A percentile compares a stretch with the other conserved stretches of the same genome.
Evolutionary conservation across 352 stramenopile genomes (phyloP).

Genomic region (Phytopythium montanum): DNA sequence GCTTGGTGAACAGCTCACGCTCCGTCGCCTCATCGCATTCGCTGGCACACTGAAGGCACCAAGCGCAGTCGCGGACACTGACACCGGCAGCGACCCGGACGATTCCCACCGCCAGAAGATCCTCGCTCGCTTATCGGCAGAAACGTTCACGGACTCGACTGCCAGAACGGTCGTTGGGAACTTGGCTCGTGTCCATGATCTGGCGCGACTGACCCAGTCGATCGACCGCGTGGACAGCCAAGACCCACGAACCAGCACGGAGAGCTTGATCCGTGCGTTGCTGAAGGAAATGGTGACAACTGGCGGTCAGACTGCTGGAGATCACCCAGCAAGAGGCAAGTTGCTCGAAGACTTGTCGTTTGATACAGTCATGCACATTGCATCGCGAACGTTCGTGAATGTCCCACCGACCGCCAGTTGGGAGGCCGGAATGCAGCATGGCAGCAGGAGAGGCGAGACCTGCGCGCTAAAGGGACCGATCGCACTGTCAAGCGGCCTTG

Average conservation of each 20-base stretch:
- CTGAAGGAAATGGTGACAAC: conserved; percentile 7
- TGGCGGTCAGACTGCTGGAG: conserved; percentile 14
- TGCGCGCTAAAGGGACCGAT: conserved; percentile 74
- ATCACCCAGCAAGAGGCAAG: conserved; percentile 9
- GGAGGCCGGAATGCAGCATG: conserved; percentile 39
- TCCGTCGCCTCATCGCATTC: conserved; percentile 71
- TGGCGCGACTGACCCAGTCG: conserved; percentile 47
- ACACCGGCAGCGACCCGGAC: background rate
- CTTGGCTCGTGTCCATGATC: conserved; percentile 38
- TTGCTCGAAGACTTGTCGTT: conserved; percentile 66
- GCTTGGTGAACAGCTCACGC: conserved; percentile 53
- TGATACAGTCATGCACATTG: conserved; percentile 76
- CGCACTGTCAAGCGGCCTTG: conserved; percentile 57
- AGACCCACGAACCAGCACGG: background rate
- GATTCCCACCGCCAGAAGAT: conserved; percentile 62
- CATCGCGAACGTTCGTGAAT: conserved; percentile 57
- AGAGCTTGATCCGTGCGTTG: conserved; percentile 1
- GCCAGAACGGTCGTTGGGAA: conserved; percentile 49
- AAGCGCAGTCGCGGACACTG: conserved; percentile 1
- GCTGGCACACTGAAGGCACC: conserved; percentile 15
- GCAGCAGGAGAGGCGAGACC: conserved; percentile 33
- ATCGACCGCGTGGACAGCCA: conserved; percentile 33
- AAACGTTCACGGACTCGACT: conserved; percentile 35
- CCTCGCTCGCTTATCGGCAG: conserved; percentile 40
- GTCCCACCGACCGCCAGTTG: conserved; percentile 30